Evolutionary conservation across 2,329 filamentous ascomycete genomes (phyloP).

Genomic region (Penicillium hordei): DNA sequence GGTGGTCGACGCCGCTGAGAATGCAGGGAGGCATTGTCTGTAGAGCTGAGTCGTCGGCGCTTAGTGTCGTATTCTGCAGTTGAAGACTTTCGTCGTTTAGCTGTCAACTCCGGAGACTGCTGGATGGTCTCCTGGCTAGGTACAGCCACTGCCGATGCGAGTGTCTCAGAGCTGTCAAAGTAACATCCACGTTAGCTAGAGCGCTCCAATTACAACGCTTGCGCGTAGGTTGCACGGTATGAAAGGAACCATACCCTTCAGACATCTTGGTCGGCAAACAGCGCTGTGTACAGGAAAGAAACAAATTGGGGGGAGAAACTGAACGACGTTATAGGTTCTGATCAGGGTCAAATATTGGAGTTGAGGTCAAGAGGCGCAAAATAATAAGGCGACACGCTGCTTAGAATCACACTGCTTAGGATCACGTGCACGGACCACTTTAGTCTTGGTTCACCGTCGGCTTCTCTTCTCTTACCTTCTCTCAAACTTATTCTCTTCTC

Average conservation of each 20-base stretch:
- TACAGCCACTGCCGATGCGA: conserved; percentile 56
- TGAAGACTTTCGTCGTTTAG: conserved; percentile 58
- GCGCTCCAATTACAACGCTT: conserved; percentile 6
- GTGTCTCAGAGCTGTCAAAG: conserved; percentile 27
- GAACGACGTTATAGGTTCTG: neutral
- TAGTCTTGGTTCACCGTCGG: neutral
- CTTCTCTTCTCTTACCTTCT: neutral
- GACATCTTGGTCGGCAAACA: conserved; percentile 6
- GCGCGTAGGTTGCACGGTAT: neutral
- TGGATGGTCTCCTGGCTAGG: conserved; percentile 43
- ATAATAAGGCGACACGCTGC: neutral
- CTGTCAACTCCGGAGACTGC: conserved; percentile 34
- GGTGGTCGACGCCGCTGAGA: conserved; percentile 27
- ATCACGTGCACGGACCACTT: conserved; percentile 29
- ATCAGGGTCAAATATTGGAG: neutral
- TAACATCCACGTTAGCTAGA: conserved; percentile 5
- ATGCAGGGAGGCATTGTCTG: conserved; percentile 27
- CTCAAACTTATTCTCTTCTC: neutral
- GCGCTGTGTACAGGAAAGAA: neutral
- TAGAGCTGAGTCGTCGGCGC: conserved; percentile 51
- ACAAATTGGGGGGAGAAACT: neutral
- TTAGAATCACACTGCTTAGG: conserved; percentile 11
- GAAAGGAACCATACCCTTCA: conserved; percentile 25
- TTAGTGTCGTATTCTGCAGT: conserved; percentile 52
- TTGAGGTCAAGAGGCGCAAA: neutral